Conservation (phyloP, 768 basidiomycete species). For the Pleurotus platypus region DNA sequence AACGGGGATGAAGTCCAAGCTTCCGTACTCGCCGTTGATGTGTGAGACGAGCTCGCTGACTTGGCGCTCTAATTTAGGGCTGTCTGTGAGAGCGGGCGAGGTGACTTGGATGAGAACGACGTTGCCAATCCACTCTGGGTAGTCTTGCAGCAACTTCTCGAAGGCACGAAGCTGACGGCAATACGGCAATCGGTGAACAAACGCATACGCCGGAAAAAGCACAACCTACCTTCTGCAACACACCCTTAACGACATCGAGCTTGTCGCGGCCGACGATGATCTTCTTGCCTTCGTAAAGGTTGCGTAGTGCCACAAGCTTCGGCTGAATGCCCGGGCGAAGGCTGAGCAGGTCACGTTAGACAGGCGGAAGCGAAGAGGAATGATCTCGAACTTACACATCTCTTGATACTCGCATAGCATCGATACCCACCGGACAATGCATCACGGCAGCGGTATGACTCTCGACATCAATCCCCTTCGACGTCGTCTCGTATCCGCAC, state of each 20-base stretch:
- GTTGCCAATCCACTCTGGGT: constrained; percentile 94
- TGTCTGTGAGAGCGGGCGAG: constrained; percentile 87
- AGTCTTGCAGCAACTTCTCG: constrained; percentile 88
- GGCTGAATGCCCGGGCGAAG: constrained; percentile 80
- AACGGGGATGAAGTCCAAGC: constrained; percentile 92
- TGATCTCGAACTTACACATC: constrained; percentile 54
- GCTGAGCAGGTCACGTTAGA: constrained; percentile 24
- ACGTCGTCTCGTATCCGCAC: constrained; percentile 86
- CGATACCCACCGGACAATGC: constrained; percentile 95
- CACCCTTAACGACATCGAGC: constrained; percentile 97
- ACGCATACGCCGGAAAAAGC: not conserved
- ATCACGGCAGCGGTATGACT: constrained; percentile 80
- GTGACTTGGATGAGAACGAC: constrained; percentile 91
- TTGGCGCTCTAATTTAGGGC: constrained; percentile 89
- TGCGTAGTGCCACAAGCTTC: constrained; percentile 81
- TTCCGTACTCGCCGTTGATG: constrained; percentile 95
- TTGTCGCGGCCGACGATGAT: constrained; percentile 98
- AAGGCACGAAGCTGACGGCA: constrained; percentile 81
- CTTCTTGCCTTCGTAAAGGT: constrained; percentile 93
- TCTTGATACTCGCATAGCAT: constrained; percentile 81
- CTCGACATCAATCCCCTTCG: constrained; percentile 75
- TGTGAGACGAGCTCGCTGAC: constrained; percentile 91
- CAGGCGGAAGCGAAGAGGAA: constrained; percentile 2
- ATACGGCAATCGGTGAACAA: not conserved
- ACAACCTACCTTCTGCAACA: constrained; percentile 79